Evolutionary conservation across 306 rosid genomes (phyloP).

Genomic region (Corylus americana): DNA sequence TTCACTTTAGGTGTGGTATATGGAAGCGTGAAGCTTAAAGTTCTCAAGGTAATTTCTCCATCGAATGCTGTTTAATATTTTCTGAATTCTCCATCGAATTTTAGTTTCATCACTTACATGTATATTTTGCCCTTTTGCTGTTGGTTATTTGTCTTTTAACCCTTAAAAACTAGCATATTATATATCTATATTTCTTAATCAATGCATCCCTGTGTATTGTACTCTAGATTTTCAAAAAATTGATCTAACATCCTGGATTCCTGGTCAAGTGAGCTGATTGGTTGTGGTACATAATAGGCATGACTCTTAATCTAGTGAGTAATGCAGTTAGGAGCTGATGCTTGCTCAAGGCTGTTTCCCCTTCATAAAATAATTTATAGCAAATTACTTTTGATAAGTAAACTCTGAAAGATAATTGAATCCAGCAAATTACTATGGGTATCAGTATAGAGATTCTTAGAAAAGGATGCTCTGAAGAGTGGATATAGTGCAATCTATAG

Average conservation of each 20-base stretch:
- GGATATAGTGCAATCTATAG: background rate
- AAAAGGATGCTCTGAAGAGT: background rate
- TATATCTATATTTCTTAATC: background rate
- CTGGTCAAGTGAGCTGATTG: background rate
- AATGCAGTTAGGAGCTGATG: background rate
- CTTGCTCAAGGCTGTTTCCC: background rate
- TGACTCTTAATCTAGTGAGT: background rate
- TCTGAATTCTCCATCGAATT: background rate
- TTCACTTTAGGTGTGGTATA: constrained; percentile 43
- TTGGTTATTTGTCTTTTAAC: background rate
- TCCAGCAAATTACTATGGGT: background rate
- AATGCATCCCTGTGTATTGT: background rate
- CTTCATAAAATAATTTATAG: background rate
- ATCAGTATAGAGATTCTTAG: background rate
- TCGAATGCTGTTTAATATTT: background rate
- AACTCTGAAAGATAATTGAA: too few species aligned
- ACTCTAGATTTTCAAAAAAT: too few species aligned
- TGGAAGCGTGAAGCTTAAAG: constrained; percentile 44
- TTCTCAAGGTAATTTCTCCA: constrained; percentile 32
- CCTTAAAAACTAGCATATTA: background rate
- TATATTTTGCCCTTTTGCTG: background rate
- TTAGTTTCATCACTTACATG: background rate
- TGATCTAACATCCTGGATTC: too few species aligned
- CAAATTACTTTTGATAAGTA: background rate
- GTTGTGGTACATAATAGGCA: background rate